Evolutionary conservation across 371 early-diverging fungal genomes (phyloP).

Genomic region (Dichotomocladium elegans): DNA sequence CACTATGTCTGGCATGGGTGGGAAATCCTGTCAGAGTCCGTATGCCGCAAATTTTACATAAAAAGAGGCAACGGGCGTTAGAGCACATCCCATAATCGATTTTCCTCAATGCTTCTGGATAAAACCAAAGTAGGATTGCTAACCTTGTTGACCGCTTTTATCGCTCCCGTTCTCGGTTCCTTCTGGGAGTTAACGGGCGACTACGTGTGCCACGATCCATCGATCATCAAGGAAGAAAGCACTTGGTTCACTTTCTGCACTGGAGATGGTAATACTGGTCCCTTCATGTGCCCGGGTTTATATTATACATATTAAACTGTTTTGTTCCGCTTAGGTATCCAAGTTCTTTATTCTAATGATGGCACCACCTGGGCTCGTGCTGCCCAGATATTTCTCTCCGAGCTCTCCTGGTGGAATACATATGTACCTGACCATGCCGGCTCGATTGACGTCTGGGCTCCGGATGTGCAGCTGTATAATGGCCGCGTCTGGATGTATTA

Average conservation of each 20-base stretch:
- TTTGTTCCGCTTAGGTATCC: slow-evolving; percentile 5
- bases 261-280: not conserved
- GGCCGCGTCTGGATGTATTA: slow-evolving; percentile 6
- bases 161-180: not conserved
- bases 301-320: not conserved
- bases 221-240: slow-evolving; percentile 4
- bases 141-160: not conserved
- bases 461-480: slow-evolving; percentile 5
- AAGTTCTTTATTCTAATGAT: not conserved
- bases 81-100: too few species aligned
- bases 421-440: slow-evolving; percentile 1
- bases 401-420: slow-evolving; percentile 1
- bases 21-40: too few species aligned
- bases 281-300: not conserved
- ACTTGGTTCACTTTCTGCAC: slow-evolving; percentile 8
- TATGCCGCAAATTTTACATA: too few species aligned
- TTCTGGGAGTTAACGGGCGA: slow-evolving; percentile 8
- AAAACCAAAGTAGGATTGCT: too few species aligned
- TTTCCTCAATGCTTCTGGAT: too few species aligned
- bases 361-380: slow-evolving; percentile 4
- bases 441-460: slow-evolving; percentile 11
- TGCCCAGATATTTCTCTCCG: slow-evolving; percentile 8
- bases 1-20: too few species aligned
- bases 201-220: slow-evolving; percentile 6
- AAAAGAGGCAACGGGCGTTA: too few species aligned